These are phyloP conservation scores for Trametes versicolor DNA, from an alignment of 1,284 basidiomycete genomes.

Conservation along the genomic window DNA sequence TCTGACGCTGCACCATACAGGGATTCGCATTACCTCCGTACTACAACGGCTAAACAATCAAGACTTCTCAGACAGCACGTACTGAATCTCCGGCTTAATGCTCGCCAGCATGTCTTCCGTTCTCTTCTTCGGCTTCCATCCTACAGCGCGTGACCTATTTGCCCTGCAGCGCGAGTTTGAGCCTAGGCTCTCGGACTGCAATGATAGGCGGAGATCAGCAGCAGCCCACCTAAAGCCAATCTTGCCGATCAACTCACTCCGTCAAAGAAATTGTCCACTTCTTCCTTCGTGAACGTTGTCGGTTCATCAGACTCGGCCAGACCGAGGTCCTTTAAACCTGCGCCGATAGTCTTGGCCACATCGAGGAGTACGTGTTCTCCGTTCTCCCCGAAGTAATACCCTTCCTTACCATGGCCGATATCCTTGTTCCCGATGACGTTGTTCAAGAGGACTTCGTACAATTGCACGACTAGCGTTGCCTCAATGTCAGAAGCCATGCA, in stretches of 20 bases:
- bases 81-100: slow-evolving; percentile 44
- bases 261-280: slow-evolving; percentile 40
- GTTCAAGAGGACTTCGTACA: slow-evolving; percentile 37
- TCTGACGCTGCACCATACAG: too few species aligned
- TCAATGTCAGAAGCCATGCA: neutral
- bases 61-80: slow-evolving; percentile 20
- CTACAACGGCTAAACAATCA: neutral
- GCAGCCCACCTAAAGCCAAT: too few species aligned
- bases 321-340: slow-evolving; percentile 44
- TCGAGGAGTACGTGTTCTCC: slow-evolving; percentile 52
- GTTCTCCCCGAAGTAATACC: slow-evolving; percentile 58
- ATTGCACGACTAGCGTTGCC: slow-evolving; percentile 28
- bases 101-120: slow-evolving; percentile 47
- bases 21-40: too few species aligned
- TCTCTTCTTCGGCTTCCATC: slow-evolving; percentile 49
- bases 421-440: slow-evolving; percentile 18
- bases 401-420: slow-evolving; percentile 51
- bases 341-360: slow-evolving; percentile 49
- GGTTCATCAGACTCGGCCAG: slow-evolving; percentile 40
- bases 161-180: slow-evolving; percentile 53
- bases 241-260: slow-evolving; percentile 21
- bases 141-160: slow-evolving; percentile 51
- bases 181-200: slow-evolving; percentile 44
- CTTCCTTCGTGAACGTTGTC: slow-evolving; percentile 43
- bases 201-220: neutral